phyloP scores from a whole-genome alignment of 768 basidiomycete species.

The Amyloporia xantha region DNA sequence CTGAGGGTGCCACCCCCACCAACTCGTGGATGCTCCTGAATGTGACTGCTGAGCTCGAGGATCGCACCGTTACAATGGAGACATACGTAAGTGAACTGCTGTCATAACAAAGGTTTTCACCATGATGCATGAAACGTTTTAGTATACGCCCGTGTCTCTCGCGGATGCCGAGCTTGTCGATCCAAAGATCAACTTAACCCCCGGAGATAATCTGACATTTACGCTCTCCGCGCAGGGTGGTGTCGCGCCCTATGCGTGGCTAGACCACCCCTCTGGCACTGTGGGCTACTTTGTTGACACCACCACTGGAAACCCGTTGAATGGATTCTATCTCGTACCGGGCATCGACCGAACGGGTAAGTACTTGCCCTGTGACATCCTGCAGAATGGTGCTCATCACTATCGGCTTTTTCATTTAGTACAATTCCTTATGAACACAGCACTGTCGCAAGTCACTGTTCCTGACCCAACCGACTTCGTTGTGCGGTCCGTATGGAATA shows the following conservation, averaged over 20 bases:
- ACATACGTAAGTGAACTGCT: constrained; percentile 40
- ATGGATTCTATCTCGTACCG: constrained; percentile 53
- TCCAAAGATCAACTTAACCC: constrained; percentile 36
- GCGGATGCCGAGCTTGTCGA: constrained; percentile 40
- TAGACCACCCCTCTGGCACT: constrained; percentile 53
- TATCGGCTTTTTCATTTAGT: constrained; percentile 24
- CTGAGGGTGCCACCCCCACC: constrained; percentile 29
- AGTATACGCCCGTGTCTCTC: constrained; percentile 50
- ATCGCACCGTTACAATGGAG: constrained; percentile 39
- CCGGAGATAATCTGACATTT: constrained; percentile 34
- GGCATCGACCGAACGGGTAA: constrained; percentile 46
- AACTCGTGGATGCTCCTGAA: constrained; percentile 50
- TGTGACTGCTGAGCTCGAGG: constrained; percentile 37
- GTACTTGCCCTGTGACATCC: constrained; percentile 9
- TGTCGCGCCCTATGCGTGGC: constrained; percentile 53
- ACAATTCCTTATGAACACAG: constrained; percentile 32
- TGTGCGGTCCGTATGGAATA: constrained; percentile 48
- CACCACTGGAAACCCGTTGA: constrained; percentile 34
- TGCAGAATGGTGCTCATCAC: not conserved
- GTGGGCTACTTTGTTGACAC: constrained; percentile 46
- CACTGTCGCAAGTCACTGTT: constrained; percentile 30
- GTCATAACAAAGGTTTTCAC: no score
- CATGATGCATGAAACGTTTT: no score
- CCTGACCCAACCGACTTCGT: constrained; percentile 41
- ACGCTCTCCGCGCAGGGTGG: constrained; percentile 46